These are phyloP conservation scores for Coniophora puteana DNA, from an alignment of 1,284 basidiomycete species.

Conservation along the genomic window DNA sequence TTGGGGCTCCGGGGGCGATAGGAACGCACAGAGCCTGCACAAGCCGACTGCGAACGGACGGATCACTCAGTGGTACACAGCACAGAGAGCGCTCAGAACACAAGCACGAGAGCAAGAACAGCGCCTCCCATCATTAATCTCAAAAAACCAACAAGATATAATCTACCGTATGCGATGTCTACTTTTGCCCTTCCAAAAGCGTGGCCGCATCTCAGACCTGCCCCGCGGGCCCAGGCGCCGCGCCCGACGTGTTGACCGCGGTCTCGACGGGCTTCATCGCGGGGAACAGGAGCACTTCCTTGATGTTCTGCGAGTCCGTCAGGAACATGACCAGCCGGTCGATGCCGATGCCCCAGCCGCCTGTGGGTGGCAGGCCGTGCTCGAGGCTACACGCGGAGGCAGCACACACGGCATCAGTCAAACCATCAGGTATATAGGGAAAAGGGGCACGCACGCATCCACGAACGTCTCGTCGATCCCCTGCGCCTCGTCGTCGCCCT, in stretches of 20 bases:
- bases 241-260: conserved; percentile 16
- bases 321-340: conserved; percentile 97
- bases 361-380: conserved; percentile 96
- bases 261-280: conserved; percentile 83
- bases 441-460: conserved; percentile 65
- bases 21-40: no score
- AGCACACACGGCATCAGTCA: conserved; percentile 2
- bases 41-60: no score
- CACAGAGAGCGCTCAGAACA: no score
- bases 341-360: conserved; percentile 94
- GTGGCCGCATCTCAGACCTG: conserved; percentile 14
- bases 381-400: conserved; percentile 62
- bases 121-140: background rate
- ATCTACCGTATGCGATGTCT: no score
- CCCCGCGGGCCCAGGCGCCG: conserved; percentile 17
- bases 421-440: conserved; percentile 1
- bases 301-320: conserved; percentile 89
- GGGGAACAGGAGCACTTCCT: conserved; percentile 87
- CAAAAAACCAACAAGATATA: background rate
- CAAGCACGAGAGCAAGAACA: background rate
- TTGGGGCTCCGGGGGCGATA: no score
- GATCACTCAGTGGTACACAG: no score
- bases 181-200: conserved; percentile 1
- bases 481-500: conserved; percentile 97
- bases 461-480: conserved; percentile 94